Percentiles rank a stretch among this genome's conserved stretches.
Evolutionary conservation across 192 early-diverging fungal species (phyloP).

Genomic region (Entomortierella beljakovae): DNA sequence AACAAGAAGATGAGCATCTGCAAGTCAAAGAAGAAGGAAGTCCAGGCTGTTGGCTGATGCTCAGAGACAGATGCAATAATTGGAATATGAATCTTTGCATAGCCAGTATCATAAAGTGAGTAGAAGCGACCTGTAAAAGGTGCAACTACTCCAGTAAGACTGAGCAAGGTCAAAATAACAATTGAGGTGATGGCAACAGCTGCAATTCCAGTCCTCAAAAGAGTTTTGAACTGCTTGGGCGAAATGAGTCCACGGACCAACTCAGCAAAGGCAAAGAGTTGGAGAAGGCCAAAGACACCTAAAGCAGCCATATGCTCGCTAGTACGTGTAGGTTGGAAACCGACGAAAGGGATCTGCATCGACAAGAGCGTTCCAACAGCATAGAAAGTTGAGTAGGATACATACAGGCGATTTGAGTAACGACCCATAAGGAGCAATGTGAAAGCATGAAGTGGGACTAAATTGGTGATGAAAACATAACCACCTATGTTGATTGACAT

Average conservation of each 20-base stretch:
- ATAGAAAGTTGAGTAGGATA: conserved; percentile 99
- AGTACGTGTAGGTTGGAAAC: conserved; percentile 96
- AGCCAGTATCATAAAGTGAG: conserved; percentile 99
- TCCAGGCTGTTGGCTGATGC: conserved; percentile 99
- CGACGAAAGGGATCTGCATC: conserved; percentile 99
- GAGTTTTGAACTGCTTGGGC: conserved; percentile 84
- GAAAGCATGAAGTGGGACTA: conserved; percentile 97
- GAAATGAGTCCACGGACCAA: conserved; percentile 84
- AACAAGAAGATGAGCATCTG: conserved; percentile 96
- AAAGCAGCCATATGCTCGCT: conserved; percentile 99
- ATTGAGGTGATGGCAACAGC: conserved; percentile 61
- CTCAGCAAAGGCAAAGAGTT: conserved; percentile 94
- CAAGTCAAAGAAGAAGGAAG: conserved; percentile 99
- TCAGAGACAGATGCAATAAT: conserved; percentile 99
- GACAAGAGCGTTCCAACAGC: conserved; percentile 94
- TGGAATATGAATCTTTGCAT: conserved; percentile 99
- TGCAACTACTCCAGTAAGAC: conserved; percentile 88
- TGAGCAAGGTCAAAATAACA: conserved; percentile 78
- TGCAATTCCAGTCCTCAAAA: conserved; percentile 78
- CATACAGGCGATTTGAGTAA: conserved; percentile 92
- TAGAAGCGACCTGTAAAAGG: conserved; percentile 99
- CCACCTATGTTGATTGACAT: conserved; percentile 61
- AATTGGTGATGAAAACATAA: conserved; percentile 99
- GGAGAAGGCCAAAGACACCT: conserved; percentile 95
- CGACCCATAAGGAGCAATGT: conserved; percentile 96